Base-by-base conservation (phyloP, 2,329 filamentous ascomycete genomes). In the Stagonosporopsis chrysanthemi region DNA sequence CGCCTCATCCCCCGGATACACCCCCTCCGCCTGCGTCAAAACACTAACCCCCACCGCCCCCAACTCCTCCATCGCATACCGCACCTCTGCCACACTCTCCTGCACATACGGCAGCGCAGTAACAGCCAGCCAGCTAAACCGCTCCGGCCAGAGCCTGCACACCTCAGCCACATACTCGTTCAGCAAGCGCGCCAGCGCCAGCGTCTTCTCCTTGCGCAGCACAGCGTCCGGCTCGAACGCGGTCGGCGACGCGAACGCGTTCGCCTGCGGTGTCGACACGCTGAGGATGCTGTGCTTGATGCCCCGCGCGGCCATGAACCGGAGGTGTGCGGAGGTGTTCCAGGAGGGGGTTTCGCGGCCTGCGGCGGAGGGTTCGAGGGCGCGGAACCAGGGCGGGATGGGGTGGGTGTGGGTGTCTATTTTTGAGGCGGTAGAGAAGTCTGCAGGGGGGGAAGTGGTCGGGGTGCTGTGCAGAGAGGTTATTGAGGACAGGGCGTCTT, bases 381-480 rank as follows among this genome's bases (percentile, higher is more conserved):
- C 57, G 8, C 69, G 68, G 56, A 76, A 77, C 68, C 71, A 75
- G 4, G 62, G 47, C 2, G 75, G 73, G 5, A 77, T 70, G 24
- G 73, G 70, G 49, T 77, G 75, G 9, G 69, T 72, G 56, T 77
- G 75, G 1, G 73, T 72, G 55, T 77, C 75, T 46, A 77, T 69
- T 14, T 68, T 63, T 8, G 59, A 65, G 17, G 69, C 69, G 11
- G 52, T 54, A 11, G 26, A 45, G 49, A 69, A 71, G 38, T 53
- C 38, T 1, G 62, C 53, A 14, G 28, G 24, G 4, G 22, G 43
- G 22, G 55, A 41, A 24, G 39, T 24, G 8, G 47, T 50, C 12
- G 56, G 29, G 11, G 58, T 26, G 9, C 64, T 7, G 24, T 7
- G 65, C 35, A 76, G 61, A 7, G 38, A 38, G 17, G 64, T 26